Evolutionary conservation across 495 filamentous ascomycete genomes (phyloP).

Genomic region (Filosporella fistucella): DNA sequence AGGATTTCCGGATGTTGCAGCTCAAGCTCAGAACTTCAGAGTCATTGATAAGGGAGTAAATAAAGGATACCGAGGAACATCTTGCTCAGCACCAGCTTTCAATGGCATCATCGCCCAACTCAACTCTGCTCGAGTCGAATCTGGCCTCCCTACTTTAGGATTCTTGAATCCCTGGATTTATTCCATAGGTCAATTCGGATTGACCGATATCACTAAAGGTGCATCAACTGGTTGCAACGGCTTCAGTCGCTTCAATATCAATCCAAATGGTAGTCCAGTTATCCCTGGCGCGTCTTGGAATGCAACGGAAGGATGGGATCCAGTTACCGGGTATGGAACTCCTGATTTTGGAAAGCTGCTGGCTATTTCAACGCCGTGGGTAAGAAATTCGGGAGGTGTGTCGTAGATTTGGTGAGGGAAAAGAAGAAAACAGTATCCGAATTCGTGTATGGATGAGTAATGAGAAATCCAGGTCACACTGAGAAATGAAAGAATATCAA

Average conservation of each 20-base stretch:
- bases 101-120: slow-evolving; percentile 48
- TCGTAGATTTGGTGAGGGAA: too few relatives aligned
- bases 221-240: slow-evolving; percentile 47
- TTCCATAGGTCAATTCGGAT: slow-evolving; percentile 34
- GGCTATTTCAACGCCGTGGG: slow-evolving; percentile 10
- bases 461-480: too few relatives aligned
- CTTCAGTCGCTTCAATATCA: not conserved
- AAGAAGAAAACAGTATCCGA: too few relatives aligned
- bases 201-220: slow-evolving; percentile 55
- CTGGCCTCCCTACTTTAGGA: slow-evolving; percentile 44
- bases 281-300: slow-evolving; percentile 58
- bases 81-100: slow-evolving; percentile 48
- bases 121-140: slow-evolving; percentile 46
- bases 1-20: slow-evolving; percentile 69
- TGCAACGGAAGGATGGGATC: slow-evolving; percentile 46
- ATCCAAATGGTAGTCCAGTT: slow-evolving; percentile 17
- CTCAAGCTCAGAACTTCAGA: slow-evolving; percentile 37
- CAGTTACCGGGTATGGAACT: slow-evolving; percentile 14
- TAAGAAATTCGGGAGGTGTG: slow-evolving; percentile 8
- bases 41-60: slow-evolving; percentile 15
- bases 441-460: too few relatives aligned
- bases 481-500: too few relatives aligned
- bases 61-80: slow-evolving; percentile 19
- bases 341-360: slow-evolving; percentile 21
- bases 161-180: slow-evolving; percentile 65